These are phyloP conservation scores for Flammula alnicola DNA, from an alignment of 1,284 basidiomycete genomes.

Conservation along the genomic window DNA sequence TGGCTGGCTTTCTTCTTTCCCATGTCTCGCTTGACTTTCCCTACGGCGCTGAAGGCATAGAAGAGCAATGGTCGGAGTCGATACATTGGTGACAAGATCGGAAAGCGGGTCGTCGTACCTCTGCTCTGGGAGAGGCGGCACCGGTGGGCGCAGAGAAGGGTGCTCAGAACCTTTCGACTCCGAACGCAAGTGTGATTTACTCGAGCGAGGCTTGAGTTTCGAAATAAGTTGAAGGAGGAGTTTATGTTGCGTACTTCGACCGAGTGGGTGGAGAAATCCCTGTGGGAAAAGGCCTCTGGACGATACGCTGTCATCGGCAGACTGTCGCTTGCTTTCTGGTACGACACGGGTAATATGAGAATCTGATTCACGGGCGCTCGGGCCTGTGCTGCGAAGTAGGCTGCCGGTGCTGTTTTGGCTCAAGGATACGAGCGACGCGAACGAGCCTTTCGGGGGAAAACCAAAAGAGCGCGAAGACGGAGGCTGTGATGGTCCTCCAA, in stretches of 20 bases:
- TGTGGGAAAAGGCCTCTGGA: conserved; percentile 35
- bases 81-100: neutral
- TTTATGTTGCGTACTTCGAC: conserved; percentile 41
- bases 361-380: conserved; percentile 42
- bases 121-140: conserved; percentile 28
- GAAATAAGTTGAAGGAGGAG: conserved; percentile 38
- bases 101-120: conserved; percentile 8
- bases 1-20: conserved; percentile 27
- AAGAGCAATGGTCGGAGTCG: conserved; percentile 14
- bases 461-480: conserved; percentile 27
- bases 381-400: conserved; percentile 28
- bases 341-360: conserved; percentile 42
- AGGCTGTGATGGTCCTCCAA: conserved; percentile 4
- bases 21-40: conserved; percentile 29
- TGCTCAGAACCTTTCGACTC: conserved; percentile 30
- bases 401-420: conserved; percentile 37
- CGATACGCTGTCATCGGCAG: conserved; percentile 36
- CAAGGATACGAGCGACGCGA: conserved; percentile 40
- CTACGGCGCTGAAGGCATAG: conserved; percentile 18
- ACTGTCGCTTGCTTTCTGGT: conserved; percentile 34
- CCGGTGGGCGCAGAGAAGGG: conserved; percentile 35
- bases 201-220: conserved; percentile 33
- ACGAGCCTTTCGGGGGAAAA: conserved; percentile 44
- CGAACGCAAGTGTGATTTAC: conserved; percentile 33
- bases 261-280: conserved; percentile 33